A percentile compares a stretch with the other conserved stretches of the same genome.
Evolutionary conservation across 257 asterid genomes (phyloP).

Genomic region (Forsythia viridissima): DNA sequence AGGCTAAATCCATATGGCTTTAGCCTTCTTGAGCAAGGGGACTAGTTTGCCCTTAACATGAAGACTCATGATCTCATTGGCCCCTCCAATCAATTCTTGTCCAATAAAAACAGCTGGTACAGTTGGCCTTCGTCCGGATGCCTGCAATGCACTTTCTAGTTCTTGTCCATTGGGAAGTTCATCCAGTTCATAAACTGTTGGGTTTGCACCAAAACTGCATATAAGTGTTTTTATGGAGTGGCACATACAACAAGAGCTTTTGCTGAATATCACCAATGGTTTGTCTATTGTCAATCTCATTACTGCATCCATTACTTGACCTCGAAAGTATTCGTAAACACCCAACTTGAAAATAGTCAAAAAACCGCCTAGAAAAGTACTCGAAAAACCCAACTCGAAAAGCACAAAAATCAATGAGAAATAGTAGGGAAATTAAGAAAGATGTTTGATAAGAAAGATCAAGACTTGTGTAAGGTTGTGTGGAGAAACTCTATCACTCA

Average conservation of each 20-base stretch:
- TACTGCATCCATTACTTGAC: conserved; percentile 49
- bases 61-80: conserved; percentile 76
- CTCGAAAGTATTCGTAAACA: not conserved
- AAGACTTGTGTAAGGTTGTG: not conserved
- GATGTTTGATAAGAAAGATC: not conserved
- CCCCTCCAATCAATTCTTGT: conserved; percentile 63
- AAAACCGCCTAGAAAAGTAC: not conserved
- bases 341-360: conserved; percentile 7
- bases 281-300: conserved; percentile 50
- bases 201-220: conserved; percentile 65
- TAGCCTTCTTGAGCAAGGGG: conserved; percentile 72
- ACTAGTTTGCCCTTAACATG: conserved; percentile 66
- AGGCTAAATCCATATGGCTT: conserved; percentile 69
- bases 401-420: not conserved
- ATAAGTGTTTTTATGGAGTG: conserved; percentile 68
- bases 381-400: not conserved
- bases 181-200: conserved; percentile 60
- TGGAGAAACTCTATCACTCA: not conserved
- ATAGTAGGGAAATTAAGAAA: not conserved
- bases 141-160: conserved; percentile 56
- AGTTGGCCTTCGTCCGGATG: conserved; percentile 33
- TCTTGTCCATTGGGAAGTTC: conserved; percentile 56
- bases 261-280: conserved; percentile 82
- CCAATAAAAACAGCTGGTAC: conserved; percentile 73
- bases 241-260: conserved; percentile 63